phyloP scores from a whole-genome alignment of 805 yeast species.

The Candida arabinofermentans region DNA sequence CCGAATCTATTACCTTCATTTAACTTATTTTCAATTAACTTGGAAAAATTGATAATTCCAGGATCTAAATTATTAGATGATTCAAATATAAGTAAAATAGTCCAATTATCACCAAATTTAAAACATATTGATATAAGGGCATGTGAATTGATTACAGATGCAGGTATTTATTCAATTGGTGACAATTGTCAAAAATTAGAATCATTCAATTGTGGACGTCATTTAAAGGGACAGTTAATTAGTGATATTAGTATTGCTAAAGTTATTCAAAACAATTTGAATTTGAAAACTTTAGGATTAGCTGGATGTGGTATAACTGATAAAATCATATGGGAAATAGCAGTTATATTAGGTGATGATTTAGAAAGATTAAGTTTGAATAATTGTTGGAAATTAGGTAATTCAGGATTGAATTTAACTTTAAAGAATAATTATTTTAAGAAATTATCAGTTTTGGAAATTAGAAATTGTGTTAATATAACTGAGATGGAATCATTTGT shows the following conservation, averaged over 20 bases:
- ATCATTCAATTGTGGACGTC: conserved; percentile 77
- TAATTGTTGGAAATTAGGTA: conserved; percentile 48
- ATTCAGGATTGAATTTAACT: conserved; percentile 29
- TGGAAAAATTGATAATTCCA: conserved; percentile 57
- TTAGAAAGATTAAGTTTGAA: conserved; percentile 71
- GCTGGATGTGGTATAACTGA: conserved; percentile 88
- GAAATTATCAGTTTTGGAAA: conserved; percentile 68
- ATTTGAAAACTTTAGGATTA: conserved; percentile 68
- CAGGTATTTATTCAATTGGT: conserved; percentile 68
- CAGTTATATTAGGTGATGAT: conserved; percentile 39
- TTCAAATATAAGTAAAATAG: conserved; percentile 46
- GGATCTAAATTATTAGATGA: conserved; percentile 68
- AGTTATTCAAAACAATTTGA: conserved; percentile 49
- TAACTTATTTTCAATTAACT: conserved; percentile 36
- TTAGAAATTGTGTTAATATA: conserved; percentile 57
- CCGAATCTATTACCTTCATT: conserved; percentile 61
- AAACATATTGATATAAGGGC: conserved; percentile 75
- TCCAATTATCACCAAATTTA: conserved; percentile 54
- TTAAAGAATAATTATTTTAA: conserved; percentile 47
- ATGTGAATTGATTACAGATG: conserved; percentile 73
- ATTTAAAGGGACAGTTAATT: conserved; percentile 58
- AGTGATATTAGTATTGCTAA: conserved; percentile 66
- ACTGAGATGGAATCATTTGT: conserved; percentile 61
- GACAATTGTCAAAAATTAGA: conserved; percentile 52
- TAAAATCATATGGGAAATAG: conserved; percentile 75